These are phyloP conservation scores for Alternaria conjuncta DNA, from an alignment of 2,329 filamentous ascomycete species.

Conservation along the genomic window DNA sequence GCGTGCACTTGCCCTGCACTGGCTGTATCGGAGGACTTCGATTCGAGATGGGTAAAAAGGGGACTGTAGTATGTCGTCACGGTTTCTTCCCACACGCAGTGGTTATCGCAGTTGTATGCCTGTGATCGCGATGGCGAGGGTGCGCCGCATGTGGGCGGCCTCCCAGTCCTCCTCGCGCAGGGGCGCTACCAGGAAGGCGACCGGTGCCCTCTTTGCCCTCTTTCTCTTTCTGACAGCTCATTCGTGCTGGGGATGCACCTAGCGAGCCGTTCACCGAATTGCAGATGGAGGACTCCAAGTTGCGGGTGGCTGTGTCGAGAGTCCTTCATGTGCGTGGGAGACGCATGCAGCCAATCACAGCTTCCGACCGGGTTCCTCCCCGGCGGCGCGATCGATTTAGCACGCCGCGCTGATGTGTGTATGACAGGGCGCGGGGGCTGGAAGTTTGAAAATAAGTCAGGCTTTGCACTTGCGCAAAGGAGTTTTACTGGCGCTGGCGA, in stretches of 20 bases:
- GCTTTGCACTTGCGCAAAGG: not conserved
- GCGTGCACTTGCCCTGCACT: not conserved
- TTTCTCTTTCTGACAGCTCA: not conserved
- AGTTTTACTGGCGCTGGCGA: not conserved
- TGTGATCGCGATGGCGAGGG: not conserved
- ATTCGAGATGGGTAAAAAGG: not conserved
- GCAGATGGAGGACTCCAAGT: conserved; percentile 8
- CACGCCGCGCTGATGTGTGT: conserved; percentile 5
- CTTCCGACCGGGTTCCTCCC: not conserved
- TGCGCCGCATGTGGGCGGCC: conserved; percentile 11
- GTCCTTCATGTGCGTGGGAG: conserved; percentile 8
- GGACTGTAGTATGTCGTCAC: not conserved
- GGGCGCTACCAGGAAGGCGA: conserved; percentile 8
- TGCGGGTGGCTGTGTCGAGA: conserved; percentile 9
- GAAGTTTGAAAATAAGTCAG: not conserved
- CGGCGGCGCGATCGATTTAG: conserved; percentile 1
- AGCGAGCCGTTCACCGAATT: conserved; percentile 2
- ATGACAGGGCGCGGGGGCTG: not conserved
- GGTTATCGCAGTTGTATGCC: conserved; percentile 1
- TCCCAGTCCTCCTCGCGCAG: not conserved
- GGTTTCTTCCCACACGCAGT: not conserved
- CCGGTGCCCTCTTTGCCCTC: conserved; percentile 3
- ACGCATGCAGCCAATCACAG: conserved; percentile 5
- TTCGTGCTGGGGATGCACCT: conserved; percentile 5
- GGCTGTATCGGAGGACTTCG: not conserved